Conservation (phyloP, 768 basidiomycete genomes). For the Sistotremastrum niveocremeum region DNA sequence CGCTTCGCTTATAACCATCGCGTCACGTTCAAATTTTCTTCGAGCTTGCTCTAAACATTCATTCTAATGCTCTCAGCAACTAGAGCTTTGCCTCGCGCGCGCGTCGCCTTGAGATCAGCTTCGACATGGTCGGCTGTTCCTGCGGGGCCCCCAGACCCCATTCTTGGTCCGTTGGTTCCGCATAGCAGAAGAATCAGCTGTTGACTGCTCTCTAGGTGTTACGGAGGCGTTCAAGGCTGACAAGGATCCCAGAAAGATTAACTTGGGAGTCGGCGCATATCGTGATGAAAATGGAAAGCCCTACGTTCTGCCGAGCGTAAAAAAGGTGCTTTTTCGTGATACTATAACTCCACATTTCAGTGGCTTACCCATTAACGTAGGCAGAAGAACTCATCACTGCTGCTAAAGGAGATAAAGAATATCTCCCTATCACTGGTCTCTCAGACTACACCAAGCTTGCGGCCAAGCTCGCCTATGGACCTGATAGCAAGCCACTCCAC, state of each 20-base stretch:
- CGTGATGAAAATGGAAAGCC: slow-evolving; percentile 92
- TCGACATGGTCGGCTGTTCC: slow-evolving; percentile 76
- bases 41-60: too few species aligned
- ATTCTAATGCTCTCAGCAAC: slow-evolving; percentile 25
- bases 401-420: slow-evolving; percentile 79
- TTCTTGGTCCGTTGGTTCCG: slow-evolving; percentile 52
- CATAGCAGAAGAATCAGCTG: background rate
- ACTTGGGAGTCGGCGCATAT: slow-evolving; percentile 95
- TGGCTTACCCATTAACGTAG: slow-evolving; percentile 22
- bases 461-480: slow-evolving; percentile 82
- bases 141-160: slow-evolving; percentile 85
- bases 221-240: slow-evolving; percentile 97
- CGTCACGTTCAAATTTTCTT: too few species aligned
- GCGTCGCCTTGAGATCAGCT: slow-evolving; percentile 26
- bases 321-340: slow-evolving; percentile 43
- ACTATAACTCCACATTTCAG: slow-evolving; percentile 1
- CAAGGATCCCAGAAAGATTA: slow-evolving; percentile 85
- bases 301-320: slow-evolving; percentile 79
- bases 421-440: slow-evolving; percentile 89
- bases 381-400: slow-evolving; percentile 63
- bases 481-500: slow-evolving; percentile 57
- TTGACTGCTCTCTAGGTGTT: slow-evolving; percentile 39
- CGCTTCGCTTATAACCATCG: too few species aligned
- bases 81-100: slow-evolving; percentile 32
- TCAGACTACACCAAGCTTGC: slow-evolving; percentile 76